A percentile compares a stretch with the other conserved stretches of the same genome.
phyloP scores from a whole-genome alignment of 805 yeast genomes.

The Komagataella mondaviorum region DNA sequence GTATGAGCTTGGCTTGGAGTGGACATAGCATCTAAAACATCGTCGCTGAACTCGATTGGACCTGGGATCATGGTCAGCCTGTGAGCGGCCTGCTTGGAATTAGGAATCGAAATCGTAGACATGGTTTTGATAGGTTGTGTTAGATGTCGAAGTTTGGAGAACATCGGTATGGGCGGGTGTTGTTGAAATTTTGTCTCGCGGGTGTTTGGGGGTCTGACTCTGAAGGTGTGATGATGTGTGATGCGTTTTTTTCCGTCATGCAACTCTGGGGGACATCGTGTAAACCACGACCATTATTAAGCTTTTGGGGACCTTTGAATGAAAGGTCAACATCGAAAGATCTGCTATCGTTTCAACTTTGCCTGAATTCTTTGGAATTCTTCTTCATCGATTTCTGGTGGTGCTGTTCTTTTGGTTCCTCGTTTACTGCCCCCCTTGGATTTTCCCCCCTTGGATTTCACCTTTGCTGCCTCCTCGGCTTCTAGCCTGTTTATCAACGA shows the following conservation, averaged over 20 bases:
- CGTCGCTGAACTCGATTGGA: constrained; percentile 73
- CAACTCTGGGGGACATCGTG: not conserved
- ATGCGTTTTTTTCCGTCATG: not conserved
- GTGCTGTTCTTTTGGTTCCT: not conserved
- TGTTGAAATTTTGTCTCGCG: not conserved
- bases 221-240: not conserved
- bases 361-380: constrained; percentile 34
- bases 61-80: constrained; percentile 53
- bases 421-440: not conserved
- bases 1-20: constrained; percentile 86
- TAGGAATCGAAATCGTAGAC: constrained; percentile 1
- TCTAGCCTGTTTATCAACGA: not conserved
- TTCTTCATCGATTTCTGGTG: constrained; percentile 30
- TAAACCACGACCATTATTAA: not conserved
- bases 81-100: constrained; percentile 14
- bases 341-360: constrained; percentile 7
- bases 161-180: not conserved
- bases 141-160: not conserved
- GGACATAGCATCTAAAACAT: constrained; percentile 67
- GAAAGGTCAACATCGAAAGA: not conserved
- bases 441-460: not conserved
- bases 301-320: not conserved
- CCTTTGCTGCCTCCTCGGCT: not conserved
- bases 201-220: not conserved
- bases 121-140: not conserved